Percentiles rank a stretch among this genome's conserved stretches.
These are phyloP conservation scores for Akanthomyces muscarius DNA, from an alignment of 2,329 filamentous ascomycete species.

Conservation along the genomic window DNA sequence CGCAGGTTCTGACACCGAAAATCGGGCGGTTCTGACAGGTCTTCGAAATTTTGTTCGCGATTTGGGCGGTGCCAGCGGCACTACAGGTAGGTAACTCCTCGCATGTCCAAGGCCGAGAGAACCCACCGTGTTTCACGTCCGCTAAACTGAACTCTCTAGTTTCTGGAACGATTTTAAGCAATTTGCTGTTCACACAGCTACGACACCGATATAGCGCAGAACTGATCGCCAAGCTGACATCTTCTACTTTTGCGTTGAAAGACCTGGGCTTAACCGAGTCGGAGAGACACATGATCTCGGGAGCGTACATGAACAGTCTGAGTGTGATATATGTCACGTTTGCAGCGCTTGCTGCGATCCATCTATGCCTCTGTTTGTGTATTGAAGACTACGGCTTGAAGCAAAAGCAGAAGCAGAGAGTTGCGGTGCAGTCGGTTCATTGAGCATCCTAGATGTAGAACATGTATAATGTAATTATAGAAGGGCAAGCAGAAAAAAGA, in stretches of 20 bases:
- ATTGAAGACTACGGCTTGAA: slow-evolving; percentile 5
- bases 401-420: background rate
- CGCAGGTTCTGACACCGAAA: slow-evolving; percentile 3
- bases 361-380: background rate
- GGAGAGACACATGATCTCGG: background rate
- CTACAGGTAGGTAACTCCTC: background rate
- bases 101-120: no score
- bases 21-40: slow-evolving; percentile 3
- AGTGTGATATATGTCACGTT: background rate
- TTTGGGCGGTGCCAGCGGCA: slow-evolving; percentile 6
- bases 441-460: background rate
- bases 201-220: background rate
- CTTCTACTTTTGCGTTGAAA: slow-evolving; percentile 7
- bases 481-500: no score
- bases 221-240: slow-evolving; percentile 1
- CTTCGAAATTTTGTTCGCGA: slow-evolving; percentile 8
- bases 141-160: background rate
- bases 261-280: background rate
- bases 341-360: background rate
- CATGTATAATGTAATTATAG: background rate
- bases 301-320: background rate
- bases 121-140: background rate
- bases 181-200: background rate
- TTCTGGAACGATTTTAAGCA: slow-evolving; percentile 1
- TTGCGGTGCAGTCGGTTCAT: no score